Base-by-base conservation (phyloP, 75 land plant genomes). In the Cryptomeria japonica region DNA sequence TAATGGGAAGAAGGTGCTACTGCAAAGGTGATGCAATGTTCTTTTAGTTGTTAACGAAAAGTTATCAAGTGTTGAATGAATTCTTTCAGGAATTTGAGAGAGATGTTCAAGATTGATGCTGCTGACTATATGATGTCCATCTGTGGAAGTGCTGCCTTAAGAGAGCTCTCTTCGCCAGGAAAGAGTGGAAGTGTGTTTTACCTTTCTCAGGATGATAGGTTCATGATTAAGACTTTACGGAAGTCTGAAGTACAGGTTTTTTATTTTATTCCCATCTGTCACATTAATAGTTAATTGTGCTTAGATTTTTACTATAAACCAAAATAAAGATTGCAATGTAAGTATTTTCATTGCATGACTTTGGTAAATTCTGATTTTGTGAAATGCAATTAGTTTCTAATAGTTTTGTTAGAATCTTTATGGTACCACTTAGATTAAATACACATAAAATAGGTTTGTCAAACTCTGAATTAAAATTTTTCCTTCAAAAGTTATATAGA, bases 111-210 rank as follows among this genome's bases (percentile, higher is more conserved):
- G 89, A 98, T 98, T 88, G 99, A 98, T 92, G 94, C 99, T 42
- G 99, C 99, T 72, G 99, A 98, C 83, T 98, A 98, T 83, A 98
- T 98, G 99, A 95, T 98, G 84, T 98, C 99, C 39, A 93, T 98
- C 56, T 98, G 99, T 91, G 99, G 99, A 55, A 95, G 93, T 91
- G 96, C 94, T 91, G 96, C 99, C 83, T 92, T 98, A 53, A 88
- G 99, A 53, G 99, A 98, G 89, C 95, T 98, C 86, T 95, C 99
- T 84, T 98, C 99, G 42, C 99, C 99, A 39, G 99, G 99, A 79
- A 98, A 98, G 89, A 98, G 99, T 92, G 99, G 99, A 83, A 98
- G 99, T 89, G 95, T 98, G 42, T 98, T 98, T 88, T 98, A 95
- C 87, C 92, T 96, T 32, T 98, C 99, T 34, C 99, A 98, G 87